Evolutionary conservation across 306 rosid genomes (phyloP), one percentile per base, ranked within the genome.

Genomic region (Ochetophila trinervis): DNA sequence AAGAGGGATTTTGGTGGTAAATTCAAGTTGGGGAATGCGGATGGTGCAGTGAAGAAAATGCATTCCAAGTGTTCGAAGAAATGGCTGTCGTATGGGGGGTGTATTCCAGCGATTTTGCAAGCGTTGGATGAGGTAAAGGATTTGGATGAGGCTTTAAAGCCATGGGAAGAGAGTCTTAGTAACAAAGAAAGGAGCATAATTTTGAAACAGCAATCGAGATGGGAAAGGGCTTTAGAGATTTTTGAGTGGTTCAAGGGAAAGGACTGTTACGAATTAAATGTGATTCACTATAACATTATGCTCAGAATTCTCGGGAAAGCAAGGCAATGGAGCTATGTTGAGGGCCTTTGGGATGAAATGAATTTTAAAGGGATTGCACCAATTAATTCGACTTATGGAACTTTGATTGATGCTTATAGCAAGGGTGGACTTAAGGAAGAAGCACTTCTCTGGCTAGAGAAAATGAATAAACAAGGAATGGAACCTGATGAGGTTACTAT

Each of bases 401-500:
- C 95, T 17, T 62, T 92, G 85, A 92, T 92, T 79, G 96, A 92
- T 82, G 90, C 76, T 70, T 87, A 87, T 54, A 84, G 89, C 74
- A 89, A 87, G 80, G 95, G 86, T 11, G 95, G 96, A 36, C 81
- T 74, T 7, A 86, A 76, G 65, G 87, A 85, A 49, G 86, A 89
- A 40, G 95, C 98, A 0, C 79, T 85, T 21, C 55, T 74, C 44
- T 92, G 98, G 96, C 91, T 92, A 32, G 89, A 83, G 53, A 82
- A 73, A 76, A 92, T 92, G 98, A 78, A 72, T 22, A 75, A 74
- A 62, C 83, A 84, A 18, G 88, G 93, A 37, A 83, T 92, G 84
- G 87, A 82, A 40, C 96, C 96, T 12, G 98, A 92, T 79, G 98
- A 92, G 83, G 88, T 92, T 27, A 92, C 96, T 6, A 80, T 92